phyloP scores from a whole-genome alignment of 2,329 filamentous ascomycete genomes.

The Penicillium crustosum region DNA sequence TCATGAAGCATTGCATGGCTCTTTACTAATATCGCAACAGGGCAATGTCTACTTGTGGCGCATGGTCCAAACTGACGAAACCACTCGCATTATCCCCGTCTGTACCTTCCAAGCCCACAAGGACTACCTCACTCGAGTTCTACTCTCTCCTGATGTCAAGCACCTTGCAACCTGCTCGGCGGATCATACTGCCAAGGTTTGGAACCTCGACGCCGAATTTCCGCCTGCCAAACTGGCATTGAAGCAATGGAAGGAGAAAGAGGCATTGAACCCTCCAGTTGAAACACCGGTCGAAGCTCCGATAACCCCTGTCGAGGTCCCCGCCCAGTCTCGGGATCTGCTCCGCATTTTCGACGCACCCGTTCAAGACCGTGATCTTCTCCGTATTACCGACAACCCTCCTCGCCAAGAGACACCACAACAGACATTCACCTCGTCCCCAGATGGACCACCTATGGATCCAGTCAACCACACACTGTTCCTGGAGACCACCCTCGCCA shows the following conservation, averaged over 20 bases:
- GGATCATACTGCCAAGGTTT: conserved; percentile 94
- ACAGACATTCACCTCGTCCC: conserved; percentile 36
- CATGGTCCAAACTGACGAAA: conserved; percentile 77
- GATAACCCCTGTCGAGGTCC: conserved; percentile 20
- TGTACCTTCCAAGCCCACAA: conserved; percentile 88
- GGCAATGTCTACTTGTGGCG: conserved; percentile 98
- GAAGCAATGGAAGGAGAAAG: conserved; percentile 25
- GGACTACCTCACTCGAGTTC: conserved; percentile 87
- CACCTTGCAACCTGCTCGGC: conserved; percentile 92
- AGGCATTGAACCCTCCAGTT: conserved; percentile 15
- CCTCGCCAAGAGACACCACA: conserved; percentile 30
- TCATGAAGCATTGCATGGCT: not conserved
- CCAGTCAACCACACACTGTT: conserved; percentile 60
- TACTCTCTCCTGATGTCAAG: conserved; percentile 89
- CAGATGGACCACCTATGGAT: conserved; percentile 44
- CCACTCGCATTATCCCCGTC: conserved; percentile 80
- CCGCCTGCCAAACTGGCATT: conserved; percentile 40
- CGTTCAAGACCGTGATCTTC: conserved; percentile 27
- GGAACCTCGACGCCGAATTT: conserved; percentile 77
- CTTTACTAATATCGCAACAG: conserved; percentile 47
- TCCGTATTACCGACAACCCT: conserved; percentile 29
- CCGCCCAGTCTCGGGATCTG: conserved; percentile 25
- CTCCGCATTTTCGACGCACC: conserved; percentile 30
- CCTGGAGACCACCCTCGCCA: conserved; percentile 81
- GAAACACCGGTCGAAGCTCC: conserved; percentile 19